Evolutionary conservation across 495 filamentous ascomycete species (phyloP), one percentile per base, ranked within the genome.

Genomic region (Coniosporium apollinis): DNA sequence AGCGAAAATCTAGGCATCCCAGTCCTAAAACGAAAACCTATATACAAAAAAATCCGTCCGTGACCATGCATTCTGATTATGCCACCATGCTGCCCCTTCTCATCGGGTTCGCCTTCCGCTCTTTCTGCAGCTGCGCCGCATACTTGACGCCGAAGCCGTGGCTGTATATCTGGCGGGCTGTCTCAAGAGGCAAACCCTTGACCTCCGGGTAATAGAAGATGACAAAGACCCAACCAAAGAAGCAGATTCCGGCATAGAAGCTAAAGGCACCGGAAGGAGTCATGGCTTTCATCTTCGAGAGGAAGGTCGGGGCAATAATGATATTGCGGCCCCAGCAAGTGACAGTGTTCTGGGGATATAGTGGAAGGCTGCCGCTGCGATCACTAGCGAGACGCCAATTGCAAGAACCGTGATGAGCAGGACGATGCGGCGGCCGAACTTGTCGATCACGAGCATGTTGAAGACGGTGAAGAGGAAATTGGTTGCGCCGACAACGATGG

Each of bases 391-490:
- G 13, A 58, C 38, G 10, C 48, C 36, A 54, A 60, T 65, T 8
- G 59, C 62, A 39, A 55, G 56, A 19, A 61, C 52, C 13, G 65
- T 68, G 34, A 48, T 38, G 4, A 66, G 43, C 4, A 70, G 42
- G 29, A 71, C 58, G 2, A 49, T 45, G 15, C 67, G 45, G 22
- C 66, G 55, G 10, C 67, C 64, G 19, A 69, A 51, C 13, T 44
- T 43, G 38, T 71, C 67, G 17, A 70, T 56, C 10, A 64, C 25
- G 42, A 61, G 47, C 43, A 71, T 54, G 39, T 66, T 70, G 28
- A 68, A 52, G 18, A 56, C 50, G 3, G 58, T 68, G 50, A 71
- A 66, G 35, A 68, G 37, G 38, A 70, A 65, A 39, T 69, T 72
- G 4, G 65, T 67, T 1, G 43, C 67, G 3, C 60, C 64, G 19